phyloP scores from a whole-genome alignment of 1,284 basidiomycete species.

The Entoloma clypeatum region DNA sequence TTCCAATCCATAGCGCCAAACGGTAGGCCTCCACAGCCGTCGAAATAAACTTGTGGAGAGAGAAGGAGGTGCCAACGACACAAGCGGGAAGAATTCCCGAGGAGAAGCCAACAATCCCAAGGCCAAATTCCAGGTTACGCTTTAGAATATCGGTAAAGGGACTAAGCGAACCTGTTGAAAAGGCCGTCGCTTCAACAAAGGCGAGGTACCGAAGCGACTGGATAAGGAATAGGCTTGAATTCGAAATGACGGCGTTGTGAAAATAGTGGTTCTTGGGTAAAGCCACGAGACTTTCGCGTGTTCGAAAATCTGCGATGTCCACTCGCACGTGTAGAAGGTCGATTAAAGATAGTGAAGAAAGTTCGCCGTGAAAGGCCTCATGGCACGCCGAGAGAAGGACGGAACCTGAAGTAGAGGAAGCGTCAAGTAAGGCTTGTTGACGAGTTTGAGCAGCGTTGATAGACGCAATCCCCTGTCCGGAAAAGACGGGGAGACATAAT shows the following conservation, averaged over 20 bases:
- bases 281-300: constrained; percentile 36
- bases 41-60: constrained; percentile 40
- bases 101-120: constrained; percentile 57
- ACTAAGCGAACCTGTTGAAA: constrained; percentile 23
- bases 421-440: constrained; percentile 38
- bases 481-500: constrained; percentile 45
- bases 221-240: constrained; percentile 45
- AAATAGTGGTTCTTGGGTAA: constrained; percentile 28
- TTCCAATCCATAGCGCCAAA: constrained; percentile 55
- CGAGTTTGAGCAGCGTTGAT: constrained; percentile 31
- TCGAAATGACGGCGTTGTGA: constrained; percentile 49
- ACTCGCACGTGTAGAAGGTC: constrained; percentile 37
- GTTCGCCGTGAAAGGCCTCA: constrained; percentile 46
- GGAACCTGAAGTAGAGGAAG: constrained; percentile 33
- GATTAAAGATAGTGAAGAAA: constrained; percentile 37
- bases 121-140: constrained; percentile 27
- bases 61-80: constrained; percentile 45
- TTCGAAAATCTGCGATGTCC: constrained; percentile 38
- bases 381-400: constrained; percentile 48
- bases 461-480: constrained; percentile 50
- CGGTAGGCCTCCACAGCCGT: constrained; percentile 49
- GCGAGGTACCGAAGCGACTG: constrained; percentile 53
- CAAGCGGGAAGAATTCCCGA: constrained; percentile 59
- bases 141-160: constrained; percentile 36
- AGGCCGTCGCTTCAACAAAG: constrained; percentile 31